Percentiles rank a stretch among this genome's conserved stretches.
phyloP scores from a whole-genome alignment of 2,329 filamentous ascomycete genomes.

The Laburnicola sp. region DNA sequence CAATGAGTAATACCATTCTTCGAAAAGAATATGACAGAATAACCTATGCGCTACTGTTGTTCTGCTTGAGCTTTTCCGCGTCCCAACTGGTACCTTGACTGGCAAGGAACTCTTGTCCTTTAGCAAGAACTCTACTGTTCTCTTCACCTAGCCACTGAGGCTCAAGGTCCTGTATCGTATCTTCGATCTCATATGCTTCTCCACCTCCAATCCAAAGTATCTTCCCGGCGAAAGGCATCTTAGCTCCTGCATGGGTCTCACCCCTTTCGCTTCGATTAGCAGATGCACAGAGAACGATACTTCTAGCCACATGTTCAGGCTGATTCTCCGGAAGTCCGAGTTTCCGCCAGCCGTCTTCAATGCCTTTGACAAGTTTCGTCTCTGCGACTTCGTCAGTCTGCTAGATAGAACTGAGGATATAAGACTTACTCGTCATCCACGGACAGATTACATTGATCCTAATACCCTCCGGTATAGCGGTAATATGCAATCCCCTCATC shows the following conservation, averaged over 20 bases:
- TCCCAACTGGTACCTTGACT: constrained; percentile 19
- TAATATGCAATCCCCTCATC: constrained; percentile 24
- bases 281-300: constrained; percentile 27
- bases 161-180: constrained; percentile 26
- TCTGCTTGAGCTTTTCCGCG: constrained; percentile 16
- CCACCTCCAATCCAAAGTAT: constrained; percentile 27
- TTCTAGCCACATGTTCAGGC: constrained; percentile 25
- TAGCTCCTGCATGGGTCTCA: constrained; percentile 18
- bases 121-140: constrained; percentile 24
- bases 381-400: constrained; percentile 2
- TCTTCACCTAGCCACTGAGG: constrained; percentile 30
- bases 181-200: constrained; percentile 30
- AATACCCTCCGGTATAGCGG: constrained; percentile 19
- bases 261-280: constrained; percentile 16
- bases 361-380: constrained; percentile 23
- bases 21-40: background rate
- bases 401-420: background rate
- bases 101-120: constrained; percentile 22
- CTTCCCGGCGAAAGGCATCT: constrained; percentile 26
- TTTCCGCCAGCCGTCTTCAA: constrained; percentile 20
- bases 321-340: constrained; percentile 24
- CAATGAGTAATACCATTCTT: background rate
- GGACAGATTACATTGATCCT: constrained; percentile 29
- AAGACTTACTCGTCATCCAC: constrained; percentile 32
- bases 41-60: background rate